Conservation (phyloP, 1,284 basidiomycete genomes). For the Moniliella sp. region DNA sequence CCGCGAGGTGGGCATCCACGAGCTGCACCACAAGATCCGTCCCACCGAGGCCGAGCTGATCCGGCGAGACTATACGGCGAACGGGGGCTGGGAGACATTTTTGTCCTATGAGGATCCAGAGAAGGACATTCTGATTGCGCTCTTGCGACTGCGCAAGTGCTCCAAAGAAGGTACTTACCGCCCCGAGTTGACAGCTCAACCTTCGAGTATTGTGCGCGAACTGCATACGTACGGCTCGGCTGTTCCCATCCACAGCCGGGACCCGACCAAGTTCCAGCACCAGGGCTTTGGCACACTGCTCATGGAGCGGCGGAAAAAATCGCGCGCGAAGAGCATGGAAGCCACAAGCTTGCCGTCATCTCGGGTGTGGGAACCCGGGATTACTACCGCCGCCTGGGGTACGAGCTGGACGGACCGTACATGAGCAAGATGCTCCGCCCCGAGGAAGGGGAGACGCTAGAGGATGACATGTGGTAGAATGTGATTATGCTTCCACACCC, state of each 20-base stretch:
- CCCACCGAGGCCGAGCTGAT: constrained; percentile 93
- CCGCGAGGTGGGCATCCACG: constrained; percentile 93
- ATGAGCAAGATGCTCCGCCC: constrained; percentile 8
- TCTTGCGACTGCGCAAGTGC: constrained; percentile 82
- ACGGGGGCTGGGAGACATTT: constrained; percentile 94
- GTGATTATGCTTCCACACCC: too few species aligned
- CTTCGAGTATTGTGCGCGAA: constrained; percentile 81
- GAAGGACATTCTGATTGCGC: constrained; percentile 79
- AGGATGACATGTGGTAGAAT: neutral
- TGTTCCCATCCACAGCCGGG: constrained; percentile 82
- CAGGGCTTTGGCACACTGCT: constrained; percentile 85
- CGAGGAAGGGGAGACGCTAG: neutral
- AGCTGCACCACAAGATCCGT: constrained; percentile 91
- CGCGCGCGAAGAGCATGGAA: constrained; percentile 89
- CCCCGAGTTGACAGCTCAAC: constrained; percentile 60
- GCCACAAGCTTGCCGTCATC: constrained; percentile 79
- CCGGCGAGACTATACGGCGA: constrained; percentile 82
- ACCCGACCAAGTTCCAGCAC: constrained; percentile 57
- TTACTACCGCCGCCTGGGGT: constrained; percentile 78
- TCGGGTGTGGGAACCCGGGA: constrained; percentile 86
- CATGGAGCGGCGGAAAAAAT: constrained; percentile 98
- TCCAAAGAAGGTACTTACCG: constrained; percentile 87
- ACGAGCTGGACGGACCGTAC: constrained; percentile 75
- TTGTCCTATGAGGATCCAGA: constrained; percentile 94
- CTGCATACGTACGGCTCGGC: constrained; percentile 97